phyloP scores from a whole-genome alignment of 495 filamentous ascomycete genomes.

The Thozetella sp. region DNA sequence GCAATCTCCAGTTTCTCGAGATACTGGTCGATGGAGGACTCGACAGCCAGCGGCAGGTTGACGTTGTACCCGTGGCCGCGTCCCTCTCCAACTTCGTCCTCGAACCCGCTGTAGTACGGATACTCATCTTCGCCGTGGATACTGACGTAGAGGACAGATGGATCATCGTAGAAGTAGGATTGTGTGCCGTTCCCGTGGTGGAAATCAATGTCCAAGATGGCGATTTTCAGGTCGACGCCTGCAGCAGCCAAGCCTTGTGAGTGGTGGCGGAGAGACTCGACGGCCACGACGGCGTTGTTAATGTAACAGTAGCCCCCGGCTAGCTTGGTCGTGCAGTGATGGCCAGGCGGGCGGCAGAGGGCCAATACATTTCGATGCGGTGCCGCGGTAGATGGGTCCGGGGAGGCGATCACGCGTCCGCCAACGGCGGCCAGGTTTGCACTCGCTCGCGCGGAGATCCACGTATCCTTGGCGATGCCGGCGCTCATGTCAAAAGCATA shows the following conservation, averaged over 20 bases:
- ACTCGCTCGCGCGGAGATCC: conserved; percentile 1
- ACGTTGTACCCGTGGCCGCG: conserved; percentile 12
- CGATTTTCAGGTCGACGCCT: neutral
- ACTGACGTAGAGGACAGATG: conserved; percentile 11
- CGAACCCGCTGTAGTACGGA: conserved; percentile 17
- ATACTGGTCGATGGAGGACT: neutral
- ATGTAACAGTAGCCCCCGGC: conserved; percentile 19
- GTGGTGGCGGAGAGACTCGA: conserved; percentile 5
- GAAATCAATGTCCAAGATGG: conserved; percentile 17
- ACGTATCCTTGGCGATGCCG: conserved; percentile 8
- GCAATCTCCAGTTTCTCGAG: conserved; percentile 4
- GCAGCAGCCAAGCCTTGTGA: too few relatives aligned
- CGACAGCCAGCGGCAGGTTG: conserved; percentile 11
- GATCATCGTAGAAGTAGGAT: conserved; percentile 10
- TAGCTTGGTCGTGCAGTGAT: conserved; percentile 13
- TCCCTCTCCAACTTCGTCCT: conserved; percentile 9
- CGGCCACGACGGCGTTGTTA: conserved; percentile 18
- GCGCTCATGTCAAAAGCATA: conserved; percentile 14
- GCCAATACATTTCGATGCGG: conserved; percentile 5
- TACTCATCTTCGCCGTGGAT: conserved; percentile 17
- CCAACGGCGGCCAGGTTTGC: conserved; percentile 10
- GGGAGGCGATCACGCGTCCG: neutral
- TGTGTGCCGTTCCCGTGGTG: conserved; percentile 22
- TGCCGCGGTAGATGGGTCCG: neutral
- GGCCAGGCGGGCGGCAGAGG: conserved; percentile 16